phyloP scores from a whole-genome alignment of 2,329 filamentous ascomycete species.

The Macroventuria anomochaeta region DNA sequence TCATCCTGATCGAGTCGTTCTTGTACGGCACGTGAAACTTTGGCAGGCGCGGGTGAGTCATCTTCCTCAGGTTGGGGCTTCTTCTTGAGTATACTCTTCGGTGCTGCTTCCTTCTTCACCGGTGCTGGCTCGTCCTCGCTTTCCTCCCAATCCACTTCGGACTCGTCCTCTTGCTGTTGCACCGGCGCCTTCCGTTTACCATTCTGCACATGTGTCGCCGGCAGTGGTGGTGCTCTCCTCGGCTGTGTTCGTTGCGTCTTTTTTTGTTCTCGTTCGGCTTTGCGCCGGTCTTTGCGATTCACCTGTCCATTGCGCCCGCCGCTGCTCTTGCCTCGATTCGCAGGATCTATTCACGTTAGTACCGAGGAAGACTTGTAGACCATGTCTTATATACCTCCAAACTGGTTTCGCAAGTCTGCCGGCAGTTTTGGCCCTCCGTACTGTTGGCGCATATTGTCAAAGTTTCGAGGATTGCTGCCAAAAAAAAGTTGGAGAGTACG shows the following conservation, averaged over 20 bases:
- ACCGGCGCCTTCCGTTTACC: slow-evolving; percentile 20
- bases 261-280: slow-evolving; percentile 68
- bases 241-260: slow-evolving; percentile 53
- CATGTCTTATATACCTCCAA: slow-evolving; percentile 41
- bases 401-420: slow-evolving; percentile 53
- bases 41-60: slow-evolving; percentile 29
- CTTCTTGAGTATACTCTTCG: slow-evolving; percentile 41
- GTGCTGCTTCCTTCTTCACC: slow-evolving; percentile 35
- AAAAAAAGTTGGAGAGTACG: slow-evolving; percentile 44
- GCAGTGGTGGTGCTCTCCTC: slow-evolving; percentile 2
- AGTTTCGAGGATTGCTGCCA: slow-evolving; percentile 21
- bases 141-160: slow-evolving; percentile 40
- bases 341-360: slow-evolving; percentile 35
- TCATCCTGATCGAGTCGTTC: slow-evolving; percentile 77
- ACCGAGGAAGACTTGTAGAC: neutral
- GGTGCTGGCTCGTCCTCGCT: slow-evolving; percentile 41
- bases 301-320: slow-evolving; percentile 37
- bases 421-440: slow-evolving; percentile 55
- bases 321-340: slow-evolving; percentile 31
- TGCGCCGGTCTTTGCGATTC: slow-evolving; percentile 70
- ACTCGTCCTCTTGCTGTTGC: slow-evolving; percentile 36
- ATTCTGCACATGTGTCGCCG: slow-evolving; percentile 26
- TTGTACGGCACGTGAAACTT: slow-evolving; percentile 55
- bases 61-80: slow-evolving; percentile 13
- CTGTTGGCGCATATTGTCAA: slow-evolving; percentile 47